phyloP scores from a whole-genome alignment of 1,139 yeast genomes.

The Zygoascus meyerae region DNA sequence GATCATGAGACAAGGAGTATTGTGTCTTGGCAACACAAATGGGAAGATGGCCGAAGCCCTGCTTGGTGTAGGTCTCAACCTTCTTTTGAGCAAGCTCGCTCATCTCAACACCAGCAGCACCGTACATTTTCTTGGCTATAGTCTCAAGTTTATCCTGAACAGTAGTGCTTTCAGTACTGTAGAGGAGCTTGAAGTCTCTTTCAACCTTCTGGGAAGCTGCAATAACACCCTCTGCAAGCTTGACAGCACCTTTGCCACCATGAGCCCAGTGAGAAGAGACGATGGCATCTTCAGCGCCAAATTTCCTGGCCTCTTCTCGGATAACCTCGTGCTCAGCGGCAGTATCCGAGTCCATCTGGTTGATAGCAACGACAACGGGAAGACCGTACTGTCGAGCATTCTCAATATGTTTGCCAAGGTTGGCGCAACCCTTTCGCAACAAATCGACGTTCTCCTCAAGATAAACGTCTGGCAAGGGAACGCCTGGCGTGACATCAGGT shows the following conservation, averaged over 20 bases:
- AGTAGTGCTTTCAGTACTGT: slow-evolving; percentile 58
- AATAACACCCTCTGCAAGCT: slow-evolving; percentile 79
- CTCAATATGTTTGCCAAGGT: slow-evolving; percentile 83
- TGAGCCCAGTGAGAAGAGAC: slow-evolving; percentile 97
- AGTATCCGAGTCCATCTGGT: slow-evolving; percentile 83
- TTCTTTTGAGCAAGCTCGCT: slow-evolving; percentile 79
- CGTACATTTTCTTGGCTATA: slow-evolving; percentile 89
- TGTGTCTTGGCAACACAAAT: slow-evolving; percentile 98
- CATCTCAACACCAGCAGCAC: slow-evolving; percentile 85
- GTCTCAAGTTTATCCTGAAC: slow-evolving; percentile 79
- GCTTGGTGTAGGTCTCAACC: slow-evolving; percentile 75
- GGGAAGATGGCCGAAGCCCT: slow-evolving; percentile 90
- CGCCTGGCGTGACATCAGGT: slow-evolving; percentile 95
- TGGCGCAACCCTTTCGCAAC: slow-evolving; percentile 77
- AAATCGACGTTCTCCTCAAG: slow-evolving; percentile 80
- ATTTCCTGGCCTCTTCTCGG: slow-evolving; percentile 74
- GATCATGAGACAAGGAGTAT: slow-evolving; percentile 92
- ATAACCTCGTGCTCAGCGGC: slow-evolving; percentile 79
- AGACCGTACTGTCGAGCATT: slow-evolving; percentile 84
- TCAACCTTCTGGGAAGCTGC: slow-evolving; percentile 55
- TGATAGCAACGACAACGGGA: slow-evolving; percentile 95
- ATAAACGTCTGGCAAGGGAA: slow-evolving; percentile 82
- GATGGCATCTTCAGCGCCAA: slow-evolving; percentile 95
- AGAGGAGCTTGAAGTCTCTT: slow-evolving; percentile 62
- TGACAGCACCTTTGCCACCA: slow-evolving; percentile 94